Evolutionary conservation across 2,329 filamentous ascomycete genomes (phyloP).

Genomic region (Ascochyta pisi): DNA sequence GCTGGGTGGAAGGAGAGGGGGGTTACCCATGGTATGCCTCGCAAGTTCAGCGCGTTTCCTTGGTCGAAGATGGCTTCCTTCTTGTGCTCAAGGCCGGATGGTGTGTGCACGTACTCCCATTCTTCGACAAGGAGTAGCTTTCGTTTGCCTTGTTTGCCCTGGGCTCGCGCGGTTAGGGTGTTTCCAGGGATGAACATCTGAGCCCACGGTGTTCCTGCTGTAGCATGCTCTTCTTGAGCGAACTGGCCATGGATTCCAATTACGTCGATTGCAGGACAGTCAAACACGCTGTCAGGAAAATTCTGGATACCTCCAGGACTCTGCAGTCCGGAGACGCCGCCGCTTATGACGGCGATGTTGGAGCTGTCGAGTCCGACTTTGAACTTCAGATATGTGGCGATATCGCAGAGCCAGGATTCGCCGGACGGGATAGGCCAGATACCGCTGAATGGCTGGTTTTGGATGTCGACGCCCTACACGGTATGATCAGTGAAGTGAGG

Average conservation of each 20-base stretch:
- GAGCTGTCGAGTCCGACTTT: conserved; percentile 33
- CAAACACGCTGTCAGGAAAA: conserved; percentile 42
- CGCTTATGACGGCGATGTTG: conserved; percentile 46
- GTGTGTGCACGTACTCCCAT: conserved; percentile 39
- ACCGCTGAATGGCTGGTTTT: conserved; percentile 45
- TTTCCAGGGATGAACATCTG: conserved; percentile 45
- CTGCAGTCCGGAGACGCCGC: conserved; percentile 43
- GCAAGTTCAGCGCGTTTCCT: conserved; percentile 44
- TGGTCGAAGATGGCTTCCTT: conserved; percentile 45
- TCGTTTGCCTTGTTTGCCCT: conserved; percentile 29
- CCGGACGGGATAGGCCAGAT: conserved; percentile 45
- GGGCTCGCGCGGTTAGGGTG: conserved; percentile 38
- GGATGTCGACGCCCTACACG: conserved; percentile 42
- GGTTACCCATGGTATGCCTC: conserved; percentile 47
- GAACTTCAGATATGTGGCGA: conserved; percentile 43
- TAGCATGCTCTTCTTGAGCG: conserved; percentile 26
- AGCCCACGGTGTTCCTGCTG: conserved; percentile 44
- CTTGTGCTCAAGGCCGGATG: conserved; percentile 38
- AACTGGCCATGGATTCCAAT: conserved; percentile 47
- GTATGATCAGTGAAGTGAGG: conserved; percentile 1
- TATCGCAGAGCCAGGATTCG: conserved; percentile 46
- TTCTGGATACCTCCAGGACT: conserved; percentile 35
- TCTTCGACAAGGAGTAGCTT: conserved; percentile 47
- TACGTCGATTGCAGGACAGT: conserved; percentile 43
- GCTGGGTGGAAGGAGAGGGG: background rate